Percentiles rank a stretch among this genome's conserved stretches.
These are phyloP conservation scores for Aspergillus udagawae DNA, from an alignment of 2,329 filamentous ascomycete genomes.

Conservation along the genomic window DNA sequence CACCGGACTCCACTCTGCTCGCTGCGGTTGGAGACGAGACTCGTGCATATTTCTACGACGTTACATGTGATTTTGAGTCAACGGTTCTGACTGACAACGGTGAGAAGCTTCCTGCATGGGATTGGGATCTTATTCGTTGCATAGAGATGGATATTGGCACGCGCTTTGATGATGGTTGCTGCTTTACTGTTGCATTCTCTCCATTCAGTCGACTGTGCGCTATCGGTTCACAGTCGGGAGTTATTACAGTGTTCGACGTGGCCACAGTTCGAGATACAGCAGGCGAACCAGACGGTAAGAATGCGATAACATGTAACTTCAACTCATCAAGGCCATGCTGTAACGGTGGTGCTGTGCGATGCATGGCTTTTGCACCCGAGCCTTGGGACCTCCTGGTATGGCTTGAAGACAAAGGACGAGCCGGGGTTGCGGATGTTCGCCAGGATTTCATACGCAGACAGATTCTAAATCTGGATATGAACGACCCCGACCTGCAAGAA, in stretches of 20 bases:
- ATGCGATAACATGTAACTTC: constrained; percentile 65
- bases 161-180: constrained; percentile 39
- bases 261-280: constrained; percentile 23
- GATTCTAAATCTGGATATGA: constrained; percentile 34
- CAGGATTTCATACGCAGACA: constrained; percentile 44
- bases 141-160: constrained; percentile 41
- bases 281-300: constrained; percentile 26
- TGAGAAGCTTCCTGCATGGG: constrained; percentile 36
- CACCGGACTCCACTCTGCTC: constrained; percentile 76
- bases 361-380: constrained; percentile 87
- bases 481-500: constrained; percentile 31
- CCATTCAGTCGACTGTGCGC: constrained; percentile 47
- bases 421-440: constrained; percentile 46
- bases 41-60: constrained; percentile 75
- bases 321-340: constrained; percentile 68
- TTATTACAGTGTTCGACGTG: constrained; percentile 46
- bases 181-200: constrained; percentile 48
- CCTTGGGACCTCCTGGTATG: constrained; percentile 89
- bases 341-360: constrained; percentile 75
- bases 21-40: constrained; percentile 85
- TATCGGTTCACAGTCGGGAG: constrained; percentile 47
- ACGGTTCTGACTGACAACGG: constrained; percentile 26
- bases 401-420: constrained; percentile 72
- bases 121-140: constrained; percentile 38
- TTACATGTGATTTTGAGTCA: constrained; percentile 28